Percentiles rank a stretch among this genome's conserved stretches.
phyloP scores from a whole-genome alignment of 2,329 filamentous ascomycete species.

The Aureobasidium sp. region DNA sequence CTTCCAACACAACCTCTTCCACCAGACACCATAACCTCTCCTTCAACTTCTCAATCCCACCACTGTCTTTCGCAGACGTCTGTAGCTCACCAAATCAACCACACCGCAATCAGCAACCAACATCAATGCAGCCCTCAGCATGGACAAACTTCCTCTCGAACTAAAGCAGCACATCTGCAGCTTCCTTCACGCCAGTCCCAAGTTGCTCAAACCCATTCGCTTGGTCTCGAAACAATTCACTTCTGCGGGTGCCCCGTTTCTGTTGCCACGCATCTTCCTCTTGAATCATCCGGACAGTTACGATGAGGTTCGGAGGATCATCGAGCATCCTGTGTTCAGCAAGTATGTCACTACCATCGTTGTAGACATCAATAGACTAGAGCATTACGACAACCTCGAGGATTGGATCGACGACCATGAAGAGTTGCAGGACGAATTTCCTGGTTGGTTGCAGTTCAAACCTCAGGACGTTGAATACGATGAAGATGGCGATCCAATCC shows the following conservation, averaged over 20 bases:
- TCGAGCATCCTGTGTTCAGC: not conserved
- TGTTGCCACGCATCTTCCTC: slow-evolving; percentile 6
- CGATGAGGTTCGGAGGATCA: not conserved
- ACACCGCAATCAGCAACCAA: not conserved
- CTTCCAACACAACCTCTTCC: not conserved
- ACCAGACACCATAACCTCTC: not conserved
- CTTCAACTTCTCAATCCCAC: too few relatives aligned
- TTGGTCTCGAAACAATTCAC: not conserved
- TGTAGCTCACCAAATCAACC: not conserved
- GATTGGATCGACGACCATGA: not conserved
- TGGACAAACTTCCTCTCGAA: not conserved
- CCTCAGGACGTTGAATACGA: not conserved
- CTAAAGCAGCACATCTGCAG: slow-evolving; percentile 11
- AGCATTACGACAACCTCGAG: not conserved
- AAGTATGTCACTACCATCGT: slow-evolving; percentile 1
- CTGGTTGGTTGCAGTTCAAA: not conserved
- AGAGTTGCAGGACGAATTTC: not conserved
- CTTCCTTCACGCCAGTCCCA: not conserved
- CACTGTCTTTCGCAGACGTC: too few relatives aligned
- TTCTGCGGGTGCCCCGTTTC: not conserved
- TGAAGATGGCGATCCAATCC: not conserved
- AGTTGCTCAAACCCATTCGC: not conserved
- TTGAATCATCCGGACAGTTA: not conserved
- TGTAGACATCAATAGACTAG: not conserved
- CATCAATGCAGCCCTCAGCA: not conserved